Conservation (phyloP, 257 asterid species). For the Solanum tarijense region DNA sequence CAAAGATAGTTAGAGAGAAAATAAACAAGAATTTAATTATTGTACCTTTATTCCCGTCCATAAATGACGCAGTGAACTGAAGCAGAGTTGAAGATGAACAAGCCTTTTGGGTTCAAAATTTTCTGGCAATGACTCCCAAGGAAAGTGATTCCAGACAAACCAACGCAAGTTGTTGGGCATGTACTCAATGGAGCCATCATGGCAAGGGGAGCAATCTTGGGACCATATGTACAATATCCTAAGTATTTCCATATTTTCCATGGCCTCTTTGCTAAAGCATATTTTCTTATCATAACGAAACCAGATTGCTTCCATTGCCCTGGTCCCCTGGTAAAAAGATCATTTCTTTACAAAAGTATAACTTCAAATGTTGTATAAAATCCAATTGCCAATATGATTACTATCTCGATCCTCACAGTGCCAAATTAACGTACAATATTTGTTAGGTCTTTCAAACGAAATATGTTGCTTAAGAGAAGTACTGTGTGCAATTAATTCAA, state of each 20-base stretch:
- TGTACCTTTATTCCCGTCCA: neutral
- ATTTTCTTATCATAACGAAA: neutral
- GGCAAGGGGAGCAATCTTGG: neutral
- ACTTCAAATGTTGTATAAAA: neutral
- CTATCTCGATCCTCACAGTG: neutral
- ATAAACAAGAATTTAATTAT: too few relatives aligned
- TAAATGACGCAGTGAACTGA: neutral
- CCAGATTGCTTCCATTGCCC: neutral
- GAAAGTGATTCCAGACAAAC: neutral
- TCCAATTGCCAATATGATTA: neutral
- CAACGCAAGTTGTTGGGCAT: neutral
- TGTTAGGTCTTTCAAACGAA: neutral
- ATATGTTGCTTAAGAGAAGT: neutral
- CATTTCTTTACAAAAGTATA: neutral
- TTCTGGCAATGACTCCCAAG: neutral
- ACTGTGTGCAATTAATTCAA: neutral
- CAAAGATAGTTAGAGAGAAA: neutral
- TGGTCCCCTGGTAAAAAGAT: neutral
- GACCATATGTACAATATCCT: neutral
- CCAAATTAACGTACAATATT: neutral
- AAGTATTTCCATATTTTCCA: neutral
- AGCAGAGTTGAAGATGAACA: neutral
- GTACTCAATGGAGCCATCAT: neutral
- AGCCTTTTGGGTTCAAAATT: neutral
- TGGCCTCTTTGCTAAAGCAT: neutral